A percentile compares a stretch with the other conserved stretches of the same genome.
Evolutionary conservation across 1,284 basidiomycete species (phyloP).

Genomic region (Leccinum fallax): DNA sequence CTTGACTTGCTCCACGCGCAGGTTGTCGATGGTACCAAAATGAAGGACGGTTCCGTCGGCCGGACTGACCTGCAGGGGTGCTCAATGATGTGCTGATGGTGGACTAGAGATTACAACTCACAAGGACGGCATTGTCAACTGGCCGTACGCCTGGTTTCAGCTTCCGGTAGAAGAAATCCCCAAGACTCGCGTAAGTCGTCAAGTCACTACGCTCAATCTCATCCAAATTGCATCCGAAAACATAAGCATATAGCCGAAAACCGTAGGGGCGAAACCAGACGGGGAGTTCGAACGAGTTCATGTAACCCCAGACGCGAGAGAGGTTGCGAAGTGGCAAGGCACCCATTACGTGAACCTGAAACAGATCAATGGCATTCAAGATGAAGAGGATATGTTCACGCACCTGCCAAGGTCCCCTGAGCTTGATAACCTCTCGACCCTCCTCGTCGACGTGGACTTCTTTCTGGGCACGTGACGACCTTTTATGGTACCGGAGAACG

Average conservation of each 20-base stretch:
- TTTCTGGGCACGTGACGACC: constrained; percentile 47
- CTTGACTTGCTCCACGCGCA: constrained; percentile 95
- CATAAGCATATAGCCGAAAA: constrained; percentile 81
- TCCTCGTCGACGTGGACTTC: constrained; percentile 77
- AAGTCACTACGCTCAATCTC: constrained; percentile 87
- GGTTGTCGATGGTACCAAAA: constrained; percentile 84
- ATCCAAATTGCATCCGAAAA: constrained; percentile 93
- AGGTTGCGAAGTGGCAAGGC: constrained; percentile 93
- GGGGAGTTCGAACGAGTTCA: constrained; percentile 91
- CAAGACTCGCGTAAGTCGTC: constrained; percentile 78
- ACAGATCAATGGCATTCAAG: constrained; percentile 7
- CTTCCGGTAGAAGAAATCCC: constrained; percentile 94
- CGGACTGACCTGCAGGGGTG: constrained; percentile 70
- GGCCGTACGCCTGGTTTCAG: constrained; percentile 84
- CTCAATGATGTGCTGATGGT: not conserved
- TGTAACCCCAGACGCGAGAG: constrained; percentile 94
- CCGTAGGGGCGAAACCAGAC: constrained; percentile 93
- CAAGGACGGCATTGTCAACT: constrained; percentile 78
- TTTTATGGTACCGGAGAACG: constrained; percentile 78
- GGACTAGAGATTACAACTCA: constrained; percentile 38
- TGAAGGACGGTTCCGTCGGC: constrained; percentile 94
- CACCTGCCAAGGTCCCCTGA: constrained; percentile 96
- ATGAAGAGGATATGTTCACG: constrained; percentile 28
- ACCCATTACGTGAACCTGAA: constrained; percentile 91
- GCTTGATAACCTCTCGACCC: constrained; percentile 69